Evolutionary conservation across 305 asterid species (phyloP), one percentile per base, ranked within the genome.

Genomic region (Rubia balearica): DNA sequence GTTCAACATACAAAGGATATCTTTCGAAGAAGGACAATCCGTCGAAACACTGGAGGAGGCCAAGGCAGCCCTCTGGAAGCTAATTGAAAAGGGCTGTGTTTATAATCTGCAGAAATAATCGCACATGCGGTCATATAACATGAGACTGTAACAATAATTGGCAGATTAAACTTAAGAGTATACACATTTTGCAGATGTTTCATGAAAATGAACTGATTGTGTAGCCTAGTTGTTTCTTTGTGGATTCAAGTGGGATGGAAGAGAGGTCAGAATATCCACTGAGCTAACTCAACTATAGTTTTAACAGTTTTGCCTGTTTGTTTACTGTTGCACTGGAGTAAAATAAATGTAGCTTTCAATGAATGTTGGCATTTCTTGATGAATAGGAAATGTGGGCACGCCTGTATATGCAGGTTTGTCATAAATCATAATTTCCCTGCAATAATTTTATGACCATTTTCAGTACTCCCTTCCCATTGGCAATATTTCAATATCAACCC

Each of bases 21-120:
- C 96, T 0, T 94, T 94, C 61, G 97, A 89, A 73, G 94, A 60
- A 36, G 94, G 89, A 65, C 88, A 80, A 8, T 71, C 80, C 3
- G 89, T 91, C 2, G 96, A 93, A 73, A 89, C 97, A 22, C 81
- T 89, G 71, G 96, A 94, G 73, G 92, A 91, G 79, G 98, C 98
- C 41, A 91, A 94, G 82, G 80, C 79, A 61, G 97, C 95, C 33
- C 90, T 91, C 7, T 78, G 93, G 90, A 83, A 81, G 70, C 74
- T 89, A 66, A 69, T 94, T 60, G 72, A 89, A 69, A 83, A 75
- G 79, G 96, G 96, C 13, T 80, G 85, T 43, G 79, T 86, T 49
- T 81, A 77, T 76, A 85, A 86, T 72, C 63, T 89, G 79, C 89
- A 78, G 73, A 80, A 79, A 27, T 16, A 63, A 30, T 21, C 30